phyloP scores from a whole-genome alignment of 345 rosid genomes.

The Draba incana region DNA sequence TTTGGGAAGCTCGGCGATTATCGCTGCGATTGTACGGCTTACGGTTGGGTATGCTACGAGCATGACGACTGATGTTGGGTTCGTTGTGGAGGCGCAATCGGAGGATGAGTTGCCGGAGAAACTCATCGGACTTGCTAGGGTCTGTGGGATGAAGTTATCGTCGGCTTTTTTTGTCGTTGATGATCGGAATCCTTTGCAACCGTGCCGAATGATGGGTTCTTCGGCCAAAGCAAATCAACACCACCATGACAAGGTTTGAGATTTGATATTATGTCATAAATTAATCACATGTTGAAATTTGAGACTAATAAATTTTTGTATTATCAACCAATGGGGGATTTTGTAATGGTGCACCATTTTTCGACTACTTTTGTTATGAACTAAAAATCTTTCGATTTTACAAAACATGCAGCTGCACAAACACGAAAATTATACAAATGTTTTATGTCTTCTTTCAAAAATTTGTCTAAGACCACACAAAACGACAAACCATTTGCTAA shows the following conservation, averaged over 20 bases:
- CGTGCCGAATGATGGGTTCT: constrained; percentile 47
- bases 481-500: too few relatives aligned
- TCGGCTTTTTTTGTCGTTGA: constrained; percentile 57
- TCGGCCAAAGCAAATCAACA: constrained; percentile 53
- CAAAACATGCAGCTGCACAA: too few relatives aligned
- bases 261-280: not conserved
- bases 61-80: constrained; percentile 72
- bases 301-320: too few relatives aligned
- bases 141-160: constrained; percentile 74
- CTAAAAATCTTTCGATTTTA: too few relatives aligned
- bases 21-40: constrained; percentile 56
- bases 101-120: constrained; percentile 86
- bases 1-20: constrained; percentile 60
- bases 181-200: constrained; percentile 27
- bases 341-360: too few relatives aligned
- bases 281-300: too few relatives aligned
- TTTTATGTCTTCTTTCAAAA: too few relatives aligned
- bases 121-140: constrained; percentile 69
- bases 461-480: too few relatives aligned
- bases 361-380: too few relatives aligned
- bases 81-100: constrained; percentile 66
- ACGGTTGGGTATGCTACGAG: constrained; percentile 54
- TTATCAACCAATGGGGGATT: too few relatives aligned
- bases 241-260: constrained; percentile 23
- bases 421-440: too few relatives aligned